phyloP scores from a whole-genome alignment of 2,329 filamentous ascomycete species.

The Alternaria sp. region DNA sequence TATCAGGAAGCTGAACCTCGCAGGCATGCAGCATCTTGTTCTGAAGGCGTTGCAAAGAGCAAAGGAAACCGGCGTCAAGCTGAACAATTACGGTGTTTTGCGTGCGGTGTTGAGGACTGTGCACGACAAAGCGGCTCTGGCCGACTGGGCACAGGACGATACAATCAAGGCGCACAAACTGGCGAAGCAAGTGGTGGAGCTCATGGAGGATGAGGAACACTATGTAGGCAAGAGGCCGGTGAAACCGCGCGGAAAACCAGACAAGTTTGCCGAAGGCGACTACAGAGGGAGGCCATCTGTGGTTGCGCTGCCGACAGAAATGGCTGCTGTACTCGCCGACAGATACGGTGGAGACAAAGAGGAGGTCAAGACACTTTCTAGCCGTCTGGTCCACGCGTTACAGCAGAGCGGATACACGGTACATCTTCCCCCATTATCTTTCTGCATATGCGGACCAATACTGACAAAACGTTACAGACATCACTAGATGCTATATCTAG shows the following conservation, averaged over 20 bases:
- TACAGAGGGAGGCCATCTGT: conserved; percentile 42
- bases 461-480: conserved; percentile 7
- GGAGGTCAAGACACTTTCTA: conserved; percentile 50
- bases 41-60: conserved; percentile 39
- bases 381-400: conserved; percentile 47
- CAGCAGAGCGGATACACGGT: conserved; percentile 32
- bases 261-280: conserved; percentile 23
- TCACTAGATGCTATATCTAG: conserved; percentile 11
- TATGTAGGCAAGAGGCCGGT: conserved; percentile 19
- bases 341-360: conserved; percentile 46
- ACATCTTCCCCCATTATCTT: background rate
- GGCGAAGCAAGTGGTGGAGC: conserved; percentile 47
- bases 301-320: conserved; percentile 52
- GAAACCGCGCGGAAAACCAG: conserved; percentile 9
- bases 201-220: conserved; percentile 53
- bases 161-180: conserved; percentile 48
- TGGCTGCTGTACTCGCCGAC: conserved; percentile 51
- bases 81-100: conserved; percentile 34
- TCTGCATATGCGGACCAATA: background rate
- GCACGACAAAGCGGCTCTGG: conserved; percentile 39
- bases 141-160: conserved; percentile 47
- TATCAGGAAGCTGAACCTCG: conserved; percentile 24
- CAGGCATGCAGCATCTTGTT: conserved; percentile 35
- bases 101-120: conserved; percentile 45
- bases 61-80: conserved; percentile 31